Conservation (phyloP, 1,284 basidiomycete species). For the Ganoderma resinaceum region DNA sequence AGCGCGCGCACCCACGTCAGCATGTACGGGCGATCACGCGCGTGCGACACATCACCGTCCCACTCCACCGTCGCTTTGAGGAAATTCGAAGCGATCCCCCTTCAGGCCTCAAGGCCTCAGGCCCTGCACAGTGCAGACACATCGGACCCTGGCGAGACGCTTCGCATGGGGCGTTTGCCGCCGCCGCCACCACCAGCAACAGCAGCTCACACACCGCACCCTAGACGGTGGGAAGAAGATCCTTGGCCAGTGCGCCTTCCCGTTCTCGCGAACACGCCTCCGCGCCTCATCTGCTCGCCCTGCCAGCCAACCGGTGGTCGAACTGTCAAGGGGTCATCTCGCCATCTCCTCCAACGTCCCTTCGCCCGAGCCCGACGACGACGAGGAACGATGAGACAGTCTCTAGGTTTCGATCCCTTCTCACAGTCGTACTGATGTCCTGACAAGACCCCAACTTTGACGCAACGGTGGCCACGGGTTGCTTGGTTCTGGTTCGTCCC, state of each 20-base stretch:
- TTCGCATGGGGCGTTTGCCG: background rate
- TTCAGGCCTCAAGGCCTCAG: background rate
- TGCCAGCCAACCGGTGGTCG: background rate
- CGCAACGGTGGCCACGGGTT: background rate
- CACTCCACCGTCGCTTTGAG: background rate
- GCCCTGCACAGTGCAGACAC: background rate
- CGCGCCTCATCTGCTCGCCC: background rate
- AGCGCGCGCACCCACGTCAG: background rate
- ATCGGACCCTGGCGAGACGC: background rate
- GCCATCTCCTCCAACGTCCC: background rate
- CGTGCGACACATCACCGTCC: background rate
- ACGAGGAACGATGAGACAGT: no score
- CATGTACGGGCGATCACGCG: no score
- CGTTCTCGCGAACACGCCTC: constrained; percentile 4
- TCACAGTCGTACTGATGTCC: no score
- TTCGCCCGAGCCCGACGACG: background rate
- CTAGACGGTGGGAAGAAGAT: background rate
- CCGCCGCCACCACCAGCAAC: background rate
- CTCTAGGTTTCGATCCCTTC: no score
- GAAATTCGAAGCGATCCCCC: background rate
- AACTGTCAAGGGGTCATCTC: background rate
- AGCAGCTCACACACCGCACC: background rate
- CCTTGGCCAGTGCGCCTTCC: background rate
- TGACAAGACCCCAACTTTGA: background rate
- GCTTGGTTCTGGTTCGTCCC: background rate